Conservation (phyloP, 768 basidiomycete genomes). For the Lentinula guzmanii region DNA sequence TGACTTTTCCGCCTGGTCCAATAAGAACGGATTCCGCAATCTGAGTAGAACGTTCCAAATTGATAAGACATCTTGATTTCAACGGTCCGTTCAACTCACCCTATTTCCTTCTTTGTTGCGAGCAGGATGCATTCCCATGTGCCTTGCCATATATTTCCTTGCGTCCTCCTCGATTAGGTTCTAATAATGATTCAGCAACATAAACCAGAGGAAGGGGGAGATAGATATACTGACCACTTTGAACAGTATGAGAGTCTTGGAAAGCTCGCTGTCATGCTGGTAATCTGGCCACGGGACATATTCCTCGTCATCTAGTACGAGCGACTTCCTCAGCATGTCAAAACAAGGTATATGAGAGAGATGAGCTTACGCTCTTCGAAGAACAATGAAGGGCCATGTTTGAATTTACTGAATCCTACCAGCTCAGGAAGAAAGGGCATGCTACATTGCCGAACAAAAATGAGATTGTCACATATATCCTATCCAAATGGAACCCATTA, state of each 20-base stretch:
- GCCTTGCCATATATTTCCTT: not conserved
- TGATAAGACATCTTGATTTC: not conserved
- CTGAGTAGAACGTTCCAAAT: not conserved
- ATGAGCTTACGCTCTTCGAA: not conserved
- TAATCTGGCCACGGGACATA: constrained; percentile 1
- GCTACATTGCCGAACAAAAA: not conserved
- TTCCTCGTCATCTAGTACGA: not conserved
- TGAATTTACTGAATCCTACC: not conserved
- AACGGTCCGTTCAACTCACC: not conserved
- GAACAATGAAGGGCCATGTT: not conserved
- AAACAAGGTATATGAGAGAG: not conserved
- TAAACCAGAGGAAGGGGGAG: too few species aligned
- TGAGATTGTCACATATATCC: not conserved
- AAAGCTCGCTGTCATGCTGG: not conserved
- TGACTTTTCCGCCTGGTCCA: not conserved
- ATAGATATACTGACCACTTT: not conserved
- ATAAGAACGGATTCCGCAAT: constrained; percentile 1
- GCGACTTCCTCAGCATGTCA: not conserved
- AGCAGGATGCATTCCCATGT: constrained; percentile 1
- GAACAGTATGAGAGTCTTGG: not conserved
- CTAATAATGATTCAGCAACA: not conserved
- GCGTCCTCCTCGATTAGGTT: constrained; percentile 1
- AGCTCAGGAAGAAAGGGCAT: constrained; percentile 1
- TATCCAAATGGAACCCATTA: not conserved
- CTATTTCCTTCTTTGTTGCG: not conserved